Conservation (phyloP, 495 filamentous ascomycete genomes). For the Hyaloscypha finlandica region DNA sequence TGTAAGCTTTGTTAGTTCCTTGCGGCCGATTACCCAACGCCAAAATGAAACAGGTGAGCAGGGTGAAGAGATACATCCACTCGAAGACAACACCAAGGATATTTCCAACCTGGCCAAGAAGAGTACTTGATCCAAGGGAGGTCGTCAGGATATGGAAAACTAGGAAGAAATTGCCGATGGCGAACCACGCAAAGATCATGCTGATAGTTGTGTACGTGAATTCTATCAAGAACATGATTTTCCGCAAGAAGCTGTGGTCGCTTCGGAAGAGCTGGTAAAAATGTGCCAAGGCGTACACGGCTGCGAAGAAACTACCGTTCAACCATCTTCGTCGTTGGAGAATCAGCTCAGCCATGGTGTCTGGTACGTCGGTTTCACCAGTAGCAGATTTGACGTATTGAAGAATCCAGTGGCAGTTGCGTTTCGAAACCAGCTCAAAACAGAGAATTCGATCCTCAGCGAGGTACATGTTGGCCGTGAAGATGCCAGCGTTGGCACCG, state of each 20-base stretch:
- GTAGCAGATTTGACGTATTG: constrained; percentile 97
- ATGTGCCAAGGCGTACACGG: constrained; percentile 91
- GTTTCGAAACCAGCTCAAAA: constrained; percentile 97
- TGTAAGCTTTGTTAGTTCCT: constrained; percentile 89
- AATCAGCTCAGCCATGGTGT: constrained; percentile 92
- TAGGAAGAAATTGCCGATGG: constrained; percentile 98
- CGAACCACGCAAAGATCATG: constrained; percentile 99
- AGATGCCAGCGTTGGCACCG: constrained; percentile 91
- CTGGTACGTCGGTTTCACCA: constrained; percentile 98
- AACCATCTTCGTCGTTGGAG: constrained; percentile 96
- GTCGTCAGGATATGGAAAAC: constrained; percentile 97
- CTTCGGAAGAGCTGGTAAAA: constrained; percentile 94
- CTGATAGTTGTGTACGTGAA: constrained; percentile 92
- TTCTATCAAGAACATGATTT: constrained; percentile 87
- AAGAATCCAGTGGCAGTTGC: constrained; percentile 94
- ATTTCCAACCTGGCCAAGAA: constrained; percentile 73
- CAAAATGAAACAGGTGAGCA: constrained; percentile 94
- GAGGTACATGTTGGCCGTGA: constrained; percentile 99
- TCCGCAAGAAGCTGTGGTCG: constrained; percentile 83
- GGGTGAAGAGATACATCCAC: constrained; percentile 90
- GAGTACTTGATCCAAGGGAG: constrained; percentile 65
- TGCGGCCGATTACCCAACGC: constrained; percentile 96
- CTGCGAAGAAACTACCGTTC: constrained; percentile 98
- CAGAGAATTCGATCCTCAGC: constrained; percentile 99
- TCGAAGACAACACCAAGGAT: constrained; percentile 89